Conservation (phyloP, 192 early-diverging fungal genomes). For the Lobosporangium transversale region DNA sequence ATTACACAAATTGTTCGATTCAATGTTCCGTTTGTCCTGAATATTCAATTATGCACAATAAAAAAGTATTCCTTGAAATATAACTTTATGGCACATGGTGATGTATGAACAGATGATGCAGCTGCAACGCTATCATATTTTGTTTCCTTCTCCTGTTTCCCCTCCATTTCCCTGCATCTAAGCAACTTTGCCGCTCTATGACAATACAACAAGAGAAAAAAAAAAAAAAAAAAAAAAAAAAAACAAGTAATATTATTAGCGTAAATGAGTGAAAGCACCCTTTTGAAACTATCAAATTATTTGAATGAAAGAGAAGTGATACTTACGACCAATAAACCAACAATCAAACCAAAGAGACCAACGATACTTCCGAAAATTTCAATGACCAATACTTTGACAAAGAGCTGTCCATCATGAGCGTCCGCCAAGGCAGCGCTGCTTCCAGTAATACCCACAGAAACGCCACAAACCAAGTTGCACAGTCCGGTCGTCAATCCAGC, state of each 20-base stretch:
- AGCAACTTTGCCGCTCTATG: slow-evolving; percentile 25
- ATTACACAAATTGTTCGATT: too few relatives aligned
- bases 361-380: slow-evolving; percentile 97
- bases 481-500: slow-evolving; percentile 94
- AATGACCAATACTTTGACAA: slow-evolving; percentile 97
- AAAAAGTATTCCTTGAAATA: too few relatives aligned
- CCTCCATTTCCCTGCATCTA: slow-evolving; percentile 1
- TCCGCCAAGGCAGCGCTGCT: slow-evolving; percentile 95
- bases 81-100: slow-evolving; percentile 1
- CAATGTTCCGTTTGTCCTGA: too few relatives aligned
- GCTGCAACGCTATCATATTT: not conserved
- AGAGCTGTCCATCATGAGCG: slow-evolving; percentile 91
- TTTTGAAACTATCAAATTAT: too few relatives aligned
- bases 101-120: not conserved
- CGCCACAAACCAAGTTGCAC: slow-evolving; percentile 92
- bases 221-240: not conserved
- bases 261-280: too few relatives aligned
- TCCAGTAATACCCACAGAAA: slow-evolving; percentile 93
- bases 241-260: not conserved
- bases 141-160: too few relatives aligned
- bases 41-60: too few relatives aligned
- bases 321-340: slow-evolving; percentile 84
- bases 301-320: too few relatives aligned
- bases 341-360: slow-evolving; percentile 96
- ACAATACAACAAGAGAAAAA: not conserved